phyloP scores from a whole-genome alignment of 192 early-diverging fungal genomes.

The Mortierella antarctica region DNA sequence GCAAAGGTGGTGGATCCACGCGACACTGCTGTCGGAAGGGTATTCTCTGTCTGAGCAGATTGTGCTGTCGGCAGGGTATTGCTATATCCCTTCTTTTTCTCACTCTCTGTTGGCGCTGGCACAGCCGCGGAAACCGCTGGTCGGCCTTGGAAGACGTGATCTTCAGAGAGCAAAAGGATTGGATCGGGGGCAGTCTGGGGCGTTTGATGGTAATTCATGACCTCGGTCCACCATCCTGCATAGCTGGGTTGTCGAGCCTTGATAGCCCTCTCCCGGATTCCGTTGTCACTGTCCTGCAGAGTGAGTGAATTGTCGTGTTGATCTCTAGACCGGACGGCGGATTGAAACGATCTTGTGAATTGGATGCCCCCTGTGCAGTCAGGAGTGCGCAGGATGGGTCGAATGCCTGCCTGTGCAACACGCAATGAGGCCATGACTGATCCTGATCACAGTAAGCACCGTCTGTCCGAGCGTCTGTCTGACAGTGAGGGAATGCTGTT shows the following conservation, averaged over 20 bases:
- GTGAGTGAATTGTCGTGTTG: too few relatives aligned
- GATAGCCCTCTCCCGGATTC: constrained; percentile 13
- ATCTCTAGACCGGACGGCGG: too few relatives aligned
- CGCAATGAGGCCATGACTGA: too few relatives aligned
- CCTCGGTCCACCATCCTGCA: constrained; percentile 47
- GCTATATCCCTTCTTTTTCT: constrained; percentile 14
- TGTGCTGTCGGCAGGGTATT: constrained; percentile 6
- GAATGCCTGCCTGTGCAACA: too few relatives aligned
- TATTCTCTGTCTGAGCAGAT: constrained; percentile 9
- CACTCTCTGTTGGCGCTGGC: not conserved
- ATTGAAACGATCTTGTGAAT: too few relatives aligned
- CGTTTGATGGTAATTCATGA: constrained; percentile 20
- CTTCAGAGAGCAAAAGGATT: not conserved
- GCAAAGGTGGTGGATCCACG: constrained; percentile 2
- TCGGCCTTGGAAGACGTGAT: constrained; percentile 30
- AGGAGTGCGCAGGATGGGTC: too few relatives aligned
- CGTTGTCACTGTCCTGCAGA: too few relatives aligned
- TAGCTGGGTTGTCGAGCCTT: constrained; percentile 35
- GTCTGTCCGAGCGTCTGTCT: too few relatives aligned
- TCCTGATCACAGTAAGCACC: too few relatives aligned
- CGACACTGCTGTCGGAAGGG: constrained; percentile 23
- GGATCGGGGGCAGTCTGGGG: constrained; percentile 23
- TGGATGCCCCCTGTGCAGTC: too few relatives aligned
- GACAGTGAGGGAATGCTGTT: too few relatives aligned
- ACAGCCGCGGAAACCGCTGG: not conserved